Conservation (phyloP, 2,329 filamentous ascomycete genomes). For the Alternaria solani region DNA sequence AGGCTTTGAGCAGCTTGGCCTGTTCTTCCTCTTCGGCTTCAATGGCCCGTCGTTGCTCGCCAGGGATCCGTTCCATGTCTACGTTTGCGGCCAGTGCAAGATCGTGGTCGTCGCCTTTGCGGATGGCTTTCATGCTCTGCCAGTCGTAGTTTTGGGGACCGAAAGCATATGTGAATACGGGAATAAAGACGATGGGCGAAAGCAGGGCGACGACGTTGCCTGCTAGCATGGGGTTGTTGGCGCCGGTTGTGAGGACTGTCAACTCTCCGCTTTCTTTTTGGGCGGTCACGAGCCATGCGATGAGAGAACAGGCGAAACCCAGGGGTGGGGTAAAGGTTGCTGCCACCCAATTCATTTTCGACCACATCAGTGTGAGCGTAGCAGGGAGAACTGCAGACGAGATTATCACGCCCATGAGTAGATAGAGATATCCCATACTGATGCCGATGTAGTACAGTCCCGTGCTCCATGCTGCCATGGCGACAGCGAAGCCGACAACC, state of each 20-base stretch:
- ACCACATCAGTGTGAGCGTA: conserved; percentile 81
- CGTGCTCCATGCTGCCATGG: conserved; percentile 81
- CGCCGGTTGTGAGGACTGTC: conserved; percentile 76
- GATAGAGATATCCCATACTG: conserved; percentile 86
- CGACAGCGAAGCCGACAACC: conserved; percentile 76
- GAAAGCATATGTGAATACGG: conserved; percentile 75
- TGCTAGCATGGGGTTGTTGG: conserved; percentile 83
- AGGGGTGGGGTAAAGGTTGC: conserved; percentile 74
- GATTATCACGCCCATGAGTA: conserved; percentile 93
- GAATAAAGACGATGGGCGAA: conserved; percentile 77
- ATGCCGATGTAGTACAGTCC: conserved; percentile 71
- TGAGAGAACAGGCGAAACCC: conserved; percentile 72
- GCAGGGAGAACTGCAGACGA: conserved; percentile 84
- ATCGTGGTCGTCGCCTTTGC: conserved; percentile 79
- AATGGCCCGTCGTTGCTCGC: conserved; percentile 52
- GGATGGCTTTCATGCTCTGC: conserved; percentile 80
- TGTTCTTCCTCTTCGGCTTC: conserved; percentile 55
- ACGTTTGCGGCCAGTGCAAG: conserved; percentile 69
- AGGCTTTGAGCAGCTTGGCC: conserved; percentile 53
- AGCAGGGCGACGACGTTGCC: conserved; percentile 86
- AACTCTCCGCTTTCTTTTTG: conserved; percentile 73
- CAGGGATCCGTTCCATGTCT: conserved; percentile 71
- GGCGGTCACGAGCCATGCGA: conserved; percentile 80
- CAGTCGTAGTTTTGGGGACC: conserved; percentile 84
- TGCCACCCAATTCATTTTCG: conserved; percentile 77